phyloP scores from a whole-genome alignment of 345 rosid species.

The Excoecaria cochinchinensis region DNA sequence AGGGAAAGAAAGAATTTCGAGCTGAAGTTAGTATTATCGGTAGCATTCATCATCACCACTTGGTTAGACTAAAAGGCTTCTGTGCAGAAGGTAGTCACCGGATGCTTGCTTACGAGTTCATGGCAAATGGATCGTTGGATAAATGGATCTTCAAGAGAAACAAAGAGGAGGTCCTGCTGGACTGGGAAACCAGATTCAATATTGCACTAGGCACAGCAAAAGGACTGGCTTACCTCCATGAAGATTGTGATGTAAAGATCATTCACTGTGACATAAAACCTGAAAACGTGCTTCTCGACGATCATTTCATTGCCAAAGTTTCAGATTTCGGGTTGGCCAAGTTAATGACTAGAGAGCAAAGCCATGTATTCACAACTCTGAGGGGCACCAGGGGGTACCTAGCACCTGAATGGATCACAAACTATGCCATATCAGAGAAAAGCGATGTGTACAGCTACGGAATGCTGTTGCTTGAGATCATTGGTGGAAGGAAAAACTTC shows the following conservation, averaged over 20 bases:
- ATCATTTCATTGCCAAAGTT: slow-evolving; percentile 75
- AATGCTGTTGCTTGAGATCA: slow-evolving; percentile 79
- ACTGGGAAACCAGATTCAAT: slow-evolving; percentile 75
- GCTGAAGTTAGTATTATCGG: slow-evolving; percentile 94
- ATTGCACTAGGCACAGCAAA: slow-evolving; percentile 85
- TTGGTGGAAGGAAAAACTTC: slow-evolving; percentile 84
- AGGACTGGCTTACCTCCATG: slow-evolving; percentile 89
- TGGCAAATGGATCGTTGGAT: slow-evolving; percentile 81
- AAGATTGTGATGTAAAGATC: slow-evolving; percentile 79
- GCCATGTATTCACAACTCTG: slow-evolving; percentile 85
- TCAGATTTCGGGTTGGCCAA: slow-evolving; percentile 94
- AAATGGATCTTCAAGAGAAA: slow-evolving; percentile 79
- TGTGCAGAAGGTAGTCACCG: slow-evolving; percentile 85
- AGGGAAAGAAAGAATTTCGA: slow-evolving; percentile 93
- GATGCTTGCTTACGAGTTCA: slow-evolving; percentile 82
- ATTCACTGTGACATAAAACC: slow-evolving; percentile 95
- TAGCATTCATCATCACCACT: slow-evolving; percentile 84
- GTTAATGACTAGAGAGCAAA: slow-evolving; percentile 88
- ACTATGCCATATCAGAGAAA: slow-evolving; percentile 90
- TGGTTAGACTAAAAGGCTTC: slow-evolving; percentile 83
- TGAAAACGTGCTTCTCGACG: slow-evolving; percentile 83
- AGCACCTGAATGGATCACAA: slow-evolving; percentile 96
- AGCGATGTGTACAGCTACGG: slow-evolving; percentile 93
- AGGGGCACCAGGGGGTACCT: slow-evolving; percentile 94
- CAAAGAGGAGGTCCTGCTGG: slow-evolving; percentile 41